Conservation (phyloP, 2,329 filamentous ascomycete genomes). For the Claviceps paspali region DNA sequence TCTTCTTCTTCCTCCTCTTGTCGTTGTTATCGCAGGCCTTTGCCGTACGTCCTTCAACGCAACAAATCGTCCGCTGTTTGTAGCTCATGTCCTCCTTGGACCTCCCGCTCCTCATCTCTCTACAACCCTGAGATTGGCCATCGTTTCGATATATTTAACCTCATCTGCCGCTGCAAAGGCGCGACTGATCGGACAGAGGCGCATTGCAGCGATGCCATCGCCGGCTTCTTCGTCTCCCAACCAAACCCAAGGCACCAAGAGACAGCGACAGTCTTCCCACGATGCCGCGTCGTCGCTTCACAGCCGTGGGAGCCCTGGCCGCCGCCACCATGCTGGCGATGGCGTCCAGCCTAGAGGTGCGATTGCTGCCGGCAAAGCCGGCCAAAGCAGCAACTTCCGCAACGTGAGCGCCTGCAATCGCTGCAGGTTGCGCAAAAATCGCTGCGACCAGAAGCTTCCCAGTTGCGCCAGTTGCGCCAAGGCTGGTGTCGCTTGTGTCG, state of each 20-base stretch:
- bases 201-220: slow-evolving; percentile 20
- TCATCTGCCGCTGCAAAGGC: too few species aligned
- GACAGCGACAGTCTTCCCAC: slow-evolving; percentile 38
- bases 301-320: slow-evolving; percentile 13
- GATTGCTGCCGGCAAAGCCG: slow-evolving; percentile 24
- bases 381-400: slow-evolving; percentile 54
- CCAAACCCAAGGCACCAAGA: slow-evolving; percentile 37
- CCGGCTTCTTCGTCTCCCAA: slow-evolving; percentile 37
- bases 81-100: too few species aligned
- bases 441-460: slow-evolving; percentile 85
- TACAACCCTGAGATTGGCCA: not conserved
- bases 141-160: too few species aligned
- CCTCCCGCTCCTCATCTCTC: too few species aligned
- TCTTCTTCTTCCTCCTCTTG: not conserved
- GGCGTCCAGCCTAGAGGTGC: not conserved
- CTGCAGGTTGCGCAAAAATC: slow-evolving; percentile 81
- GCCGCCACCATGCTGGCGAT: slow-evolving; percentile 16
- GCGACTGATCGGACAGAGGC: too few species aligned
- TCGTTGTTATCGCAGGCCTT: too few species aligned
- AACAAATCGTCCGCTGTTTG: not conserved
- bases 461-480: slow-evolving; percentile 88
- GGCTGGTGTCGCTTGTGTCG: slow-evolving; percentile 79
- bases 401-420: slow-evolving; percentile 92
- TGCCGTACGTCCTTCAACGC: too few species aligned
- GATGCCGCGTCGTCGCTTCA: slow-evolving; percentile 27